Conservation (phyloP, 2,329 filamentous ascomycete species). For the Zymoseptoria crescenta region DNA sequence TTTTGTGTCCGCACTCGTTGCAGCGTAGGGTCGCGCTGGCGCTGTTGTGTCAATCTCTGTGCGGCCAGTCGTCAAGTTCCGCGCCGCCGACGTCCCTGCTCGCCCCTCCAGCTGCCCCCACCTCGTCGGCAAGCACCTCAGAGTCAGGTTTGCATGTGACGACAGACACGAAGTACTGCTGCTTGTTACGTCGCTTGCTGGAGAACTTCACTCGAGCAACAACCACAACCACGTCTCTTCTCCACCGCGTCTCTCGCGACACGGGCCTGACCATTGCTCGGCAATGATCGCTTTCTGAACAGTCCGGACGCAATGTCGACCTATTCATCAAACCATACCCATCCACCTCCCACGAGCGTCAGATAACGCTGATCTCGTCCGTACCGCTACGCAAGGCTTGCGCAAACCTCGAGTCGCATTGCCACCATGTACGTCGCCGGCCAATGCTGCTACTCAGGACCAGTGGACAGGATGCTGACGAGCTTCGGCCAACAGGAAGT, state of each 20-base stretch:
- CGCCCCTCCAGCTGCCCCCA: background rate
- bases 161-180: background rate
- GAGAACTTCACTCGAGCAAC: background rate
- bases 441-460: background rate
- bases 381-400: background rate
- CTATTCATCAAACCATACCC: background rate
- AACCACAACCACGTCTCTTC: background rate
- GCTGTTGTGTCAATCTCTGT: background rate
- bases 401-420: background rate
- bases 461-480: background rate
- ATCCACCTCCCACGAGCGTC: background rate
- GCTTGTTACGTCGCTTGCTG: background rate
- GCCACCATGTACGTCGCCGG: background rate
- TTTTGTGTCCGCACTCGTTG: background rate
- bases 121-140: background rate
- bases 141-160: background rate
- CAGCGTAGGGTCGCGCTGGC: background rate
- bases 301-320: background rate
- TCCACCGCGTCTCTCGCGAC: background rate
- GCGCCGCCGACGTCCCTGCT: background rate
- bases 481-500: conserved; percentile 64
- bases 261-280: background rate
- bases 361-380: background rate
- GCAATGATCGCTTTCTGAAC: background rate
- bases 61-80: background rate